Conservation (phyloP, 495 filamentous ascomycete genomes). For the Astrothelium macrocarpum region DNA sequence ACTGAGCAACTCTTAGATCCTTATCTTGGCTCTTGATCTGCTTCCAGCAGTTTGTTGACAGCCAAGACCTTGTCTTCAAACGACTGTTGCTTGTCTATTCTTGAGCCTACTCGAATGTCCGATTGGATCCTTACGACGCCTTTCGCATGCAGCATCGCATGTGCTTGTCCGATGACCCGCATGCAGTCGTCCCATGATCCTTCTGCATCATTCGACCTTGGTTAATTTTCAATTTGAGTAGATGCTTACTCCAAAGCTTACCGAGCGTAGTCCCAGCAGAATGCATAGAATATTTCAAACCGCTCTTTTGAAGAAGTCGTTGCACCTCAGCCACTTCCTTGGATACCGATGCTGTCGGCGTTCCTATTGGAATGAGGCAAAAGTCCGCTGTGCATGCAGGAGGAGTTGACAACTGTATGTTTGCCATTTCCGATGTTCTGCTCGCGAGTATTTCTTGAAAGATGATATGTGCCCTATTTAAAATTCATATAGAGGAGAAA, state of each 20-base stretch:
- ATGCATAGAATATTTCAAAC: constrained; percentile 78
- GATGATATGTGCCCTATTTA: neutral
- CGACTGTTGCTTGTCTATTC: constrained; percentile 60
- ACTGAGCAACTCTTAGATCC: neutral
- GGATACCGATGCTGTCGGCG: constrained; percentile 69
- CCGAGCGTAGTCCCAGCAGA: constrained; percentile 86
- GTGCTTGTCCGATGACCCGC: constrained; percentile 80
- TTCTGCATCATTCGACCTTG: constrained; percentile 42
- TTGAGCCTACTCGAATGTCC: constrained; percentile 77
- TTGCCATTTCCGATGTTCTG: too few species aligned
- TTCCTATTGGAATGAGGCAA: constrained; percentile 54
- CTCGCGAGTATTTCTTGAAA: too few species aligned
- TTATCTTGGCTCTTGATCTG: constrained; percentile 26
- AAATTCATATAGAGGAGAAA: neutral
- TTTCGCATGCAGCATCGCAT: constrained; percentile 69
- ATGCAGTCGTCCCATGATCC: constrained; percentile 88
- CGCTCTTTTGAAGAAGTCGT: constrained; percentile 67
- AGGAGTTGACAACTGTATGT: constrained; percentile 13
- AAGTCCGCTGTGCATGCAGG: constrained; percentile 33
- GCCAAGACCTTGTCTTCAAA: constrained; percentile 58
- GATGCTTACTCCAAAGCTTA: constrained; percentile 36
- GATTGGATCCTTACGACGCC: constrained; percentile 79
- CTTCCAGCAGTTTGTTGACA: constrained; percentile 47
- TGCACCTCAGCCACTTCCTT: constrained; percentile 84
- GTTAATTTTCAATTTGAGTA: neutral